A percentile compares a stretch with the other conserved stretches of the same genome.
Conservation (phyloP, 768 basidiomycete genomes). For the Rhodotorula taiwanensis region DNA sequence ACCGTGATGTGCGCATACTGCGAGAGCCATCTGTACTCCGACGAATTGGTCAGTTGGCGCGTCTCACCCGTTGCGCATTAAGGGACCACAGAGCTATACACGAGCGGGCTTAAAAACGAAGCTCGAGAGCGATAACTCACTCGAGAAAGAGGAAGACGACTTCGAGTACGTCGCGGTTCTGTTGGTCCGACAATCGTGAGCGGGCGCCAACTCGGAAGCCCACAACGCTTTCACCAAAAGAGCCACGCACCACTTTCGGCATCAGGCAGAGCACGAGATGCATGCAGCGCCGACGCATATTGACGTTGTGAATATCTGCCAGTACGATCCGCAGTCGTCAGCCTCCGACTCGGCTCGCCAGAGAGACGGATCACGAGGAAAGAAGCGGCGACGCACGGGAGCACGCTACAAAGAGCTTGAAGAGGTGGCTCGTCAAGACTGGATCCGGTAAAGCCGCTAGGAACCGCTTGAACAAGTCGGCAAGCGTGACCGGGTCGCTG, state of each 20-base stretch:
- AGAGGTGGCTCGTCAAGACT: conserved; percentile 19
- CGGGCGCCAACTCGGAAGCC: background rate
- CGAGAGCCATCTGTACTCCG: conserved; percentile 18
- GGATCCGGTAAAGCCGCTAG: conserved; percentile 20
- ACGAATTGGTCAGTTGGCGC: no score
- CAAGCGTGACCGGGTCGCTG: conserved; percentile 31
- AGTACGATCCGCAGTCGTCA: background rate
- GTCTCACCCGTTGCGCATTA: no score
- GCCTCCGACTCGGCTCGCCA: no score
- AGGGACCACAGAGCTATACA: no score
- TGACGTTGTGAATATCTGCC: conserved; percentile 24
- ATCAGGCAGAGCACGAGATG: conserved; percentile 33
- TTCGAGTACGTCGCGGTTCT: conserved; percentile 31
- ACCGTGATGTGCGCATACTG: conserved; percentile 15
- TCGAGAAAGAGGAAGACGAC: conserved; percentile 29
- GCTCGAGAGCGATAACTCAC: background rate
- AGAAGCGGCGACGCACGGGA: conserved; percentile 12
- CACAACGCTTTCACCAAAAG: background rate
- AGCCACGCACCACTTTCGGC: conserved; percentile 10
- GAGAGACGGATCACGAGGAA: no score
- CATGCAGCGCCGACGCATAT: conserved; percentile 4
- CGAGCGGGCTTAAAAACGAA: no score
- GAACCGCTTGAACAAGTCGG: conserved; percentile 20
- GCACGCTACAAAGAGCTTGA: conserved; percentile 26
- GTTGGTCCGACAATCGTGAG: background rate